Conservation (phyloP, 73 alveolate species). For the Paramecium octaurelia region DNA sequence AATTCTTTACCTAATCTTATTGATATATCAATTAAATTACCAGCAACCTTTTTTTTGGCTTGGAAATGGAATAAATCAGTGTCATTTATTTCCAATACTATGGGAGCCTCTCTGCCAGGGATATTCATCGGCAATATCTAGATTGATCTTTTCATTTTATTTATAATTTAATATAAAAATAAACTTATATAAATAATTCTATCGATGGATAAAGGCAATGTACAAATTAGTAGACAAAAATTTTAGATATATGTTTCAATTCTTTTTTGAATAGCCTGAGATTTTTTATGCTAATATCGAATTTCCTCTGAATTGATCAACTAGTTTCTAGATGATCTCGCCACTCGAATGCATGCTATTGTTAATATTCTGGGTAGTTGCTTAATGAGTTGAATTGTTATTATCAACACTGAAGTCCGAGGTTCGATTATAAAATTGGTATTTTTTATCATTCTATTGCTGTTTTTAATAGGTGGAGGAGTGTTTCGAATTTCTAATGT, state of each 20-base stretch:
- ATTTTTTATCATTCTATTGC: not conserved
- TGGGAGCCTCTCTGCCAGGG: not conserved
- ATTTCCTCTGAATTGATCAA: conserved; percentile 11
- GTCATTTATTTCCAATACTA: not conserved
- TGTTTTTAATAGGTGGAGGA: not conserved
- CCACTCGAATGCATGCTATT: not conserved
- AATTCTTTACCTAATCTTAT: not conserved
- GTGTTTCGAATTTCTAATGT: not conserved
- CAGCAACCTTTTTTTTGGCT: not conserved
- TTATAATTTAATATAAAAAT: not conserved
- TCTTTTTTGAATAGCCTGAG: not conserved
- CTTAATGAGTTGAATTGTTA: not conserved
- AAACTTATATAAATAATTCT: not conserved
- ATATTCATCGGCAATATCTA: not conserved
- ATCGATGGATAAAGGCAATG: not conserved
- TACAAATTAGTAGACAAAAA: not conserved
- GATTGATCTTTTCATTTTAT: not conserved
- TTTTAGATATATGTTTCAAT: not conserved
- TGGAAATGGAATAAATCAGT: not conserved
- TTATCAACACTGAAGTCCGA: conserved; percentile 21
- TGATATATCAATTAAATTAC: not conserved
- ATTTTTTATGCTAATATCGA: not conserved
- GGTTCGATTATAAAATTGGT: not conserved
- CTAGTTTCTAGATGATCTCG: not conserved
- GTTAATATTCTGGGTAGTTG: not conserved